Conservation (phyloP, 495 filamentous ascomycete species). For the Tuber calosporum region DNA sequence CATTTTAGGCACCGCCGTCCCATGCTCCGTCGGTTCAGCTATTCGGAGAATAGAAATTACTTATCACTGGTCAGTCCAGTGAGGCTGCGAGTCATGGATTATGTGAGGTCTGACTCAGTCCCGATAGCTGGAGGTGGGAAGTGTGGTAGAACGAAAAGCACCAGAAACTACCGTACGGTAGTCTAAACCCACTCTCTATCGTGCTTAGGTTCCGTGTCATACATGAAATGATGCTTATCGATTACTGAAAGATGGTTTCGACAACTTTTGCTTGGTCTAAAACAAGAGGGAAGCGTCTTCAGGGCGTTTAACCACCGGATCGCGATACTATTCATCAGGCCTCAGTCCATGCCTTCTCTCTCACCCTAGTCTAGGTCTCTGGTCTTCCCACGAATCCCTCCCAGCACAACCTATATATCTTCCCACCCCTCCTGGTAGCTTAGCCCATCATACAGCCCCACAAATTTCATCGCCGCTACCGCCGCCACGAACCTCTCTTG, state of each 20-base stretch:
- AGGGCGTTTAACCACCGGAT: background rate
- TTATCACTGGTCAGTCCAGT: background rate
- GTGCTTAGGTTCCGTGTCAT: background rate
- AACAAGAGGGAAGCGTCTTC: background rate
- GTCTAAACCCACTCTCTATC: background rate
- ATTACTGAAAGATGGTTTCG: background rate
- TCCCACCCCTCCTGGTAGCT: background rate
- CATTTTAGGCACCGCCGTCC: background rate
- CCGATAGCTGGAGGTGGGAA: background rate
- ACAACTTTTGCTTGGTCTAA: background rate
- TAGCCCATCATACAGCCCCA: background rate
- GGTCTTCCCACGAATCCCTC: background rate
- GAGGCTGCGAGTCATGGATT: background rate
- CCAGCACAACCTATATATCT: background rate
- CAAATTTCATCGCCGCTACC: background rate
- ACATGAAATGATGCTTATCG: background rate
- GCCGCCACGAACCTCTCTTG: background rate
- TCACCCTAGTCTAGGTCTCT: background rate
- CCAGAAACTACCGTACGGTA: background rate
- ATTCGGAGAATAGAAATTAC: background rate
- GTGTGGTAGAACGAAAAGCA: background rate
- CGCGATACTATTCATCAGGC: background rate
- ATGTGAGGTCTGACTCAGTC: background rate
- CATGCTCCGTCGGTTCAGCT: background rate
- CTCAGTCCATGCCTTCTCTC: background rate